Evolutionary conservation across 2,329 filamentous ascomycete genomes (phyloP), one percentile per base, ranked within the genome.

Genomic region (Pseudogymnoascus sp.): DNA sequence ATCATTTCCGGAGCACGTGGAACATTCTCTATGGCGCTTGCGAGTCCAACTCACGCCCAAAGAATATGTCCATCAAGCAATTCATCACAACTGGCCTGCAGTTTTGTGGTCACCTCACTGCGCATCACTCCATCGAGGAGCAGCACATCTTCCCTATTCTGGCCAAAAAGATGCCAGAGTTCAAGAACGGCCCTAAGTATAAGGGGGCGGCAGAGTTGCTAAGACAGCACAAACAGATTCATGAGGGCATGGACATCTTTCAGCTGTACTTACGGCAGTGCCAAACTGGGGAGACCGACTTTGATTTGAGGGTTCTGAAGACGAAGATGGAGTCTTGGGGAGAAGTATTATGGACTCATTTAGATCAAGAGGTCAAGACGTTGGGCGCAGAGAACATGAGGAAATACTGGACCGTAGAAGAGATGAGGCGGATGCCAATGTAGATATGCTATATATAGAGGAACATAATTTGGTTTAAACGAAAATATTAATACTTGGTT

Each of bases 341-440:
- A 10, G 79, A 80, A 8, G 89, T 96, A 66, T 74, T 96, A 59
- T 93, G 91, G 89, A 79, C 78, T 71, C 92, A 96, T 80, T 77
- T 96, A 65, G 90, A 95, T 70, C 87, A 93, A 69, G 92, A 96
- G 80, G 91, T 96, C 6, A 78, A 81, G 74, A 84, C 89, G 68
- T 75, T 96, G 33, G 84, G 88, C 2, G 91, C 91, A 50, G 89
- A 95, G 74, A 96, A 93, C 73, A 96, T 96, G 92, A 82, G 90
- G 68, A 85, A 81, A 75, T 92, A 89, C 75, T 96, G 90, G 90
- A 89, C 81, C 0, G 68, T 86, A 65, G 85, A 90, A 56, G 92
- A 96, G 80, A 87, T 96, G 75, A 78, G 76, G 73, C 76, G 77
- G 61, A 81, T 95, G 77, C 86, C 84, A 0, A 90, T 92, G 78